Base-by-base conservation (phyloP, 2,329 filamentous ascomycete genomes). In the Alternaria rosae region DNA sequence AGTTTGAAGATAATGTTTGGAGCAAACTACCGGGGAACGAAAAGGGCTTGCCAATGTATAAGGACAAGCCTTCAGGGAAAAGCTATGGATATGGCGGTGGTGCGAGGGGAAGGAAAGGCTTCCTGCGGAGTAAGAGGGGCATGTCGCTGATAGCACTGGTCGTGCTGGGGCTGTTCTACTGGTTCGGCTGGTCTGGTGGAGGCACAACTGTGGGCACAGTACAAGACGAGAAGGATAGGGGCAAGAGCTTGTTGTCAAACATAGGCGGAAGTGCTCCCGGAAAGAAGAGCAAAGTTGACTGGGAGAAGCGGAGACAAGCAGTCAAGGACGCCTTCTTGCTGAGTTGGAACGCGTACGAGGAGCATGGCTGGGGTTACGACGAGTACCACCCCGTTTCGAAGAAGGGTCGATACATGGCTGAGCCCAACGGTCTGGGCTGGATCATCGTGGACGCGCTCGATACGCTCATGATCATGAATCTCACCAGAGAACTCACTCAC, bases 401-500 rank as follows among this genome's bases (percentile, higher is more conserved):
- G 77, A 88, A 82, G 17, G 92, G 93, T 52, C 85, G 85, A 54
- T 89, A 95, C 72, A 98, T 99, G 94, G 89, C 93, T 7, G 86
- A 79, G 50, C 76, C 91, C 4, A 89, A 92, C 65, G 95, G 94
- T 25, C 86, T 99, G 80, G 95, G 95, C 28, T 99, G 96, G 95
- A 98, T 98, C 74, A 97, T 99, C 65, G 91, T 99, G 59, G 95
- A 99, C 81, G 89, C 94, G 12, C 84, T 99, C 66, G 95, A 99
- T 79, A 99, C 95, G 1, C 87, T 98, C 85, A 99, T 99, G 83
- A 85, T 99, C 64, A 99, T 99, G 95, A 98, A 98, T 78, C 85
- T 97, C 67, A 98, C 94, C 13, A 91, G 89, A 30, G 89, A 94
- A 64, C 86, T 99, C 41, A 86, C 89, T 38, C 89, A 96, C 74